Percentiles rank a stretch among this genome's conserved stretches.
Evolutionary conservation across 352 stramenopile species (phyloP).

Genomic region (Pythium chondricola): DNA sequence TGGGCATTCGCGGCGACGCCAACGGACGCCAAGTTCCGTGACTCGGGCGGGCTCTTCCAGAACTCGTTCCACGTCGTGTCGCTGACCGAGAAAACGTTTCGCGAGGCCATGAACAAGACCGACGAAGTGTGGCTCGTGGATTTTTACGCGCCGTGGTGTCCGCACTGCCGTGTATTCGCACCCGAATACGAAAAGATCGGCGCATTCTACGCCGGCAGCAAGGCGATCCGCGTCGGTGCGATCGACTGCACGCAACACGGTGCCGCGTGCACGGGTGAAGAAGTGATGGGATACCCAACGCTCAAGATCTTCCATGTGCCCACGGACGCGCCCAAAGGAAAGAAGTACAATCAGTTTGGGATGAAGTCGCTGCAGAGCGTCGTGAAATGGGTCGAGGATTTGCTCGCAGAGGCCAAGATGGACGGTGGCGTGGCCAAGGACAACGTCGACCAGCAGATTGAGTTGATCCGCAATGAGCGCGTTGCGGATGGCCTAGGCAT

Average conservation of each 20-base stretch:
- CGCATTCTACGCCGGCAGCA: slow-evolving; percentile 51
- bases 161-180: slow-evolving; percentile 74
- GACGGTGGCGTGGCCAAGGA: slow-evolving; percentile 42
- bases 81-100: slow-evolving; percentile 32
- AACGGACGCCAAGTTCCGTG: slow-evolving; percentile 35
- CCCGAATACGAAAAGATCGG: slow-evolving; percentile 67
- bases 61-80: slow-evolving; percentile 57
- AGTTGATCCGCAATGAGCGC: slow-evolving; percentile 38
- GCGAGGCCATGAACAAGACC: slow-evolving; percentile 36
- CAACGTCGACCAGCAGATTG: slow-evolving; percentile 38
- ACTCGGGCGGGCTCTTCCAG: slow-evolving; percentile 55
- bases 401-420: slow-evolving; percentile 44
- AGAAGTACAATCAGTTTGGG: slow-evolving; percentile 27
- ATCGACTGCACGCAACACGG: slow-evolving; percentile 69
- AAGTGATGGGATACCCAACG: slow-evolving; percentile 54
- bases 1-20: neutral
- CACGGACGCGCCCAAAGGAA: slow-evolving; percentile 16
- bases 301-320: slow-evolving; percentile 75
- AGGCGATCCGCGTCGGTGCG: slow-evolving; percentile 55
- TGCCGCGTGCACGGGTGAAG: slow-evolving; percentile 52
- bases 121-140: slow-evolving; percentile 71
- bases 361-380: slow-evolving; percentile 34
- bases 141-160: slow-evolving; percentile 84
- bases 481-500: slow-evolving; percentile 21
- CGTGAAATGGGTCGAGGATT: slow-evolving; percentile 57